A percentile compares a stretch with the other conserved stretches of the same genome.
phyloP scores from a whole-genome alignment of 192 early-diverging fungal species.

The Pilaira anomala region DNA sequence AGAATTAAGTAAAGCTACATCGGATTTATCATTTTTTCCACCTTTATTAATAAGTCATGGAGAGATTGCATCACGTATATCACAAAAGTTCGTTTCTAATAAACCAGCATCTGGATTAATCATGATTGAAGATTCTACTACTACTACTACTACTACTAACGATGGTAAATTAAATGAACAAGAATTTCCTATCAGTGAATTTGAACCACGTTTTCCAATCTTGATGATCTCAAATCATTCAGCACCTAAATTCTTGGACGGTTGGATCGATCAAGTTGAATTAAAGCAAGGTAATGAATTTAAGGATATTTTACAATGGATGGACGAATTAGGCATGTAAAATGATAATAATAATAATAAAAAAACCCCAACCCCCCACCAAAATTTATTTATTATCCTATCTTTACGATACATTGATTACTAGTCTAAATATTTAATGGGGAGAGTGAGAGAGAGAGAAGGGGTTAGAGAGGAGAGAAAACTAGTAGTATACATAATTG shows the following conservation, averaged over 20 bases:
- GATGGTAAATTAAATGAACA: too few relatives aligned
- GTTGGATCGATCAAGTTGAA: conserved; percentile 12
- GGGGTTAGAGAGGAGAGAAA: too few relatives aligned
- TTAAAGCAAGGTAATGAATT: not conserved
- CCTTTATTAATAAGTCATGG: conserved; percentile 19
- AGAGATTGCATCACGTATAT: conserved; percentile 9
- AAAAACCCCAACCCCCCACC: too few relatives aligned
- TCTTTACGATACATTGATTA: too few relatives aligned
- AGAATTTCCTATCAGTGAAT: conserved; percentile 6
- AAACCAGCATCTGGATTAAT: conserved; percentile 23
- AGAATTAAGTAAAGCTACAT: conserved; percentile 15
- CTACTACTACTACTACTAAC: too few relatives aligned
- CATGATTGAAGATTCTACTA: not conserved
- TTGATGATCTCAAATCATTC: not conserved
- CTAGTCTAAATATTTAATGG: too few relatives aligned
- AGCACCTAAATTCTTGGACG: conserved; percentile 12
- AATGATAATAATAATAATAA: too few relatives aligned
- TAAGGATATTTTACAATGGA: conserved; percentile 3
- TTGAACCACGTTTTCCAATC: conserved; percentile 25
- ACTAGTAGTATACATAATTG: too few relatives aligned
- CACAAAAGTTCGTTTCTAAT: conserved; percentile 24
- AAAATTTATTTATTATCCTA: too few relatives aligned
- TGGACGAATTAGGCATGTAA: conserved; percentile 24
- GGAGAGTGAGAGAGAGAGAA: too few relatives aligned
- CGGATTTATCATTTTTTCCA: conserved; percentile 20